Evolutionary conservation across 148 eudicot species (phyloP), one percentile per base, ranked within the genome.

Genomic region (Amaranthus palmeri): DNA sequence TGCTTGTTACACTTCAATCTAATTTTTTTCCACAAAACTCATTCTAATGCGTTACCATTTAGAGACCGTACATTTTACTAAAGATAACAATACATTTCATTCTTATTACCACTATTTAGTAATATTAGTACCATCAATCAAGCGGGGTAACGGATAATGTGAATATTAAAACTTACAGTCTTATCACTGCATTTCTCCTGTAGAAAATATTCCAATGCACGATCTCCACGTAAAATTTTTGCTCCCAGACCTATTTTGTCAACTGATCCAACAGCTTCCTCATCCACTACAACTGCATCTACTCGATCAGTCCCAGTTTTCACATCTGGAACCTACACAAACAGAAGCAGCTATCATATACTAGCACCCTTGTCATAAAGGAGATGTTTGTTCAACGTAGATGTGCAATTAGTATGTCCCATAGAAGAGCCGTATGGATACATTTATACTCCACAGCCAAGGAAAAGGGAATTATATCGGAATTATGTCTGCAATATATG

Each of bases 231-330:
- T 47, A 96, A 90, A 58, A 92, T 91, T 82, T 85, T 95, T 7
- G 96, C 96, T 66, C 90, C 97, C 65, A 67, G 64, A 7, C 84
- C 90, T 50, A 45, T 80, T 44, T 74, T 82, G 54, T 82, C 85
- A 46, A 59, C 88, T 7, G 74, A 77, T 36, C 87, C 92, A 54
- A 88, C 81, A 59, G 92, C 88, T 44, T 86, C 96, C 71, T 83
- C 89, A 66, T 92, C 97, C 57, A 95, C 87, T 46, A 95, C 86
- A 71, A 91, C 96, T 0, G 88, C 98, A 67, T 95, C 96, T 73
- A 95, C 90, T 71, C 84, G 75, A 65, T 89, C 87, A 41, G 83
- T 74, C 3, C 96, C 98, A 4, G 86, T 86, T 76, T 89, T 86
- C 43, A 70, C 85, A 81, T 95, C 96, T 61, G 97, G 98, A 77